Evolutionary conservation across 2,329 filamentous ascomycete species (phyloP), one percentile per base, ranked within the genome.

Genomic region (Sarocladiaceae sp.): DNA sequence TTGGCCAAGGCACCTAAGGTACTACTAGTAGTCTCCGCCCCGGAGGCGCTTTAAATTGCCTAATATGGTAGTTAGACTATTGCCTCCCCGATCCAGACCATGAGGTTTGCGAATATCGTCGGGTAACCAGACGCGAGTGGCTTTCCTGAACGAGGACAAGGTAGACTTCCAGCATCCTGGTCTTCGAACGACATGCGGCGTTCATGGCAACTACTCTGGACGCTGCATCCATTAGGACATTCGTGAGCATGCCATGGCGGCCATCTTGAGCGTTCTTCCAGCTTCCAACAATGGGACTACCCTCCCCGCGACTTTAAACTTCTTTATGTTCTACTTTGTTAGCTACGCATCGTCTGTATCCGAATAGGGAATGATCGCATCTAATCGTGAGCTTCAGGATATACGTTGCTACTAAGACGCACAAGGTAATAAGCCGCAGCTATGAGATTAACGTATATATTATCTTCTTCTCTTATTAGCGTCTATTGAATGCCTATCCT

Each of bases 241-340:
- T 51, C 76, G 81, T 4, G 80, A 84, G 57, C 80, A 84, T 59
- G 80, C 80, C 52, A 84, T 86, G 82, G 73, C 72, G 3, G 66
- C 75, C 26, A 77, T 82, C 23, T 73, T 74, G 7, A 82, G 82
- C 60, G 83, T 82, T 3, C 64, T 85, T 3, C 80, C 82, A 0
- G 82, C 82, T 1, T 85, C 72, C 54, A 68, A 70, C 53, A 75
- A 71, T 29, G 75, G 72, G 23, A 80, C 79, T 0, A 74, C 83
- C 56, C 65, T 84, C 8, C 80, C 80, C 0, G 66, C 83, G 31
- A 84, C 80, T 1, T 76, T 77, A 0, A 74, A 72, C 3, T 84
- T 84, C 66, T 82, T 83, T 68, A 83, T 84, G 77, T 84, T 84
- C 63, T 83, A 83, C 58, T 62, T 70, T 22, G 61, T 62, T 40